Evolutionary conservation across 1,139 yeast genomes (phyloP).

Genomic region (Yamadazyma friedrichii): DNA sequence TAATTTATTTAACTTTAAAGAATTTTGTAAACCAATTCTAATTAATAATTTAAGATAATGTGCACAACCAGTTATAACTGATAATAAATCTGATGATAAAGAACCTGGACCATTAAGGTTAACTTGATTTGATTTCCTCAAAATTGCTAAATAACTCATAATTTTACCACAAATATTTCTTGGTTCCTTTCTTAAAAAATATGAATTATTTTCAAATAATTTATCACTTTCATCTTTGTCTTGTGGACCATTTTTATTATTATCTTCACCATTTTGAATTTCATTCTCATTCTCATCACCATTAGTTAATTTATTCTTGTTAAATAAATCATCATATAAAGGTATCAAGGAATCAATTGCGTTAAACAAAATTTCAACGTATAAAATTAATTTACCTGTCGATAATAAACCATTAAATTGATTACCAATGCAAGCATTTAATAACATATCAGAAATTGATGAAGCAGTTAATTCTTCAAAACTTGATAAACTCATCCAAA

Average conservation of each 20-base stretch:
- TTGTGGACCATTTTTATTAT: background rate
- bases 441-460: slow-evolving; percentile 89
- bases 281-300: background rate
- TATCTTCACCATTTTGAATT: background rate
- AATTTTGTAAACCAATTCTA: slow-evolving; percentile 74
- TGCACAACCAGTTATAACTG: slow-evolving; percentile 88
- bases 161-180: slow-evolving; percentile 78
- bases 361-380: slow-evolving; percentile 71
- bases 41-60: slow-evolving; percentile 86
- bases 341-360: slow-evolving; percentile 57
- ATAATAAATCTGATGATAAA: slow-evolving; percentile 54
- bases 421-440: slow-evolving; percentile 76
- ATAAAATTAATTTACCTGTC: slow-evolving; percentile 71
- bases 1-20: slow-evolving; percentile 64
- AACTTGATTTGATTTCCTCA: slow-evolving; percentile 53
- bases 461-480: slow-evolving; percentile 94
- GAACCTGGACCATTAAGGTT: slow-evolving; percentile 68
- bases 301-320: background rate
- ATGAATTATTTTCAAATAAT: slow-evolving; percentile 4
- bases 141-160: slow-evolving; percentile 72
- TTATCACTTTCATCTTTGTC: background rate
- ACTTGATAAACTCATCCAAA: slow-evolving; percentile 86
- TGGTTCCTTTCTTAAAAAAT: slow-evolving; percentile 65
- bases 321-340: background rate
- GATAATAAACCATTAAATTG: slow-evolving; percentile 69